phyloP scores from a whole-genome alignment of 495 filamentous ascomycete species.

The Hypoxylon perforatum region DNA sequence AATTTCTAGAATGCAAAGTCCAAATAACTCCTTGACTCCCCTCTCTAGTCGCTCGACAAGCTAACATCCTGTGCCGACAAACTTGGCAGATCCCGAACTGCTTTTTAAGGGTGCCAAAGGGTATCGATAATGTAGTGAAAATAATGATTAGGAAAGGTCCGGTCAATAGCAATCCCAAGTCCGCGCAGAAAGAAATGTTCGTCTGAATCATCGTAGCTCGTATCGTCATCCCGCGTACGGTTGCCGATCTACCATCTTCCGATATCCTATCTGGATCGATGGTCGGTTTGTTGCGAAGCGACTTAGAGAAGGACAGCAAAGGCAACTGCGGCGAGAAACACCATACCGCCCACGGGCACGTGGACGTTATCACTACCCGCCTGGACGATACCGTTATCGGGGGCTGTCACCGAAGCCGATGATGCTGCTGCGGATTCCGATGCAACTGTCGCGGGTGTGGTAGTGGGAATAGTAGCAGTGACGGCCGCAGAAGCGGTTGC shows the following conservation, averaged over 20 bases:
- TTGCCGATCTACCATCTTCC: slow-evolving; percentile 9
- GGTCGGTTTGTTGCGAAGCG: background rate
- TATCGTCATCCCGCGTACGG: slow-evolving; percentile 23
- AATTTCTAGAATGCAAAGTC: slow-evolving; percentile 10
- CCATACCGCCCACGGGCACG: slow-evolving; percentile 11
- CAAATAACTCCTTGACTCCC: slow-evolving; percentile 24
- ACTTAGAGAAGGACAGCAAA: slow-evolving; percentile 37
- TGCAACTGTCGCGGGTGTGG: slow-evolving; percentile 9
- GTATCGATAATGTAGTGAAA: slow-evolving; percentile 34
- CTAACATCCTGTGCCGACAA: slow-evolving; percentile 10
- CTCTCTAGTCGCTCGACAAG: slow-evolving; percentile 15
- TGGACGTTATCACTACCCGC: slow-evolving; percentile 24
- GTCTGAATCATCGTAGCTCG: slow-evolving; percentile 27
- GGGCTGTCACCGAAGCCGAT: slow-evolving; percentile 28
- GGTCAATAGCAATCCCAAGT: slow-evolving; percentile 6
- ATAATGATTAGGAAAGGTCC: slow-evolving; percentile 13
- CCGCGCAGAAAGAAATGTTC: slow-evolving; percentile 4
- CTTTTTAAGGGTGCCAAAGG: slow-evolving; percentile 21
- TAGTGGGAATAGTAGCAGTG: slow-evolving; percentile 4
- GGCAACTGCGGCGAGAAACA: slow-evolving; percentile 25
- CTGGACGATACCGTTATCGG: slow-evolving; percentile 25
- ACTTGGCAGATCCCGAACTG: slow-evolving; percentile 11
- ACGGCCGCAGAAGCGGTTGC: background rate
- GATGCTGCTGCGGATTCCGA: background rate
- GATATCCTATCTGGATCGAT: background rate